Conservation (phyloP, 2,329 filamentous ascomycete genomes). For the Exophiala phaeomuriformis region DNA sequence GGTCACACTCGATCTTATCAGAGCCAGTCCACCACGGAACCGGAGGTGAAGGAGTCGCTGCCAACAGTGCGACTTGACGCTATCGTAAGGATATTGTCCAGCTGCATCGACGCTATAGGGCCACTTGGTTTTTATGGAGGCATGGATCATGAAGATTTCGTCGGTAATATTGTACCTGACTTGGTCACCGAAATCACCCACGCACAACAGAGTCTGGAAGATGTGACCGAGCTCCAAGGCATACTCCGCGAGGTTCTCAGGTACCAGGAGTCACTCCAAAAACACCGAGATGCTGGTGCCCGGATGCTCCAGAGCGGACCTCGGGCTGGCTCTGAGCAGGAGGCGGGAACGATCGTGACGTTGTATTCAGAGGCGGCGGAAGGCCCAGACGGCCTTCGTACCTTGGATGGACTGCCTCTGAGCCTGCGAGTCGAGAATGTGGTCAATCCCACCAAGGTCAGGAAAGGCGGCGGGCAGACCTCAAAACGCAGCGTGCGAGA, state of each 20-base stretch:
- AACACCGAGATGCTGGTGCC: conserved; percentile 14
- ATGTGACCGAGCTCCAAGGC: conserved; percentile 42
- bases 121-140: conserved; percentile 37
- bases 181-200: conserved; percentile 44
- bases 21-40: not conserved
- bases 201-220: conserved; percentile 42
- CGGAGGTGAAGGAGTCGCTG: not conserved
- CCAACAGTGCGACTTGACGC: conserved; percentile 30
- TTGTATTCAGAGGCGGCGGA: conserved; percentile 22
- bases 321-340: conserved; percentile 1
- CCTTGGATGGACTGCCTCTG: conserved; percentile 35
- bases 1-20: conserved; percentile 23
- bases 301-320: not conserved
- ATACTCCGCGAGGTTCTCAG: conserved; percentile 42
- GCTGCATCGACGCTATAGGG: conserved; percentile 42
- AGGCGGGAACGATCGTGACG: conserved; percentile 23
- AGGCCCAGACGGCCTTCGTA: conserved; percentile 11
- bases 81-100: conserved; percentile 38
- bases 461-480: conserved; percentile 63
- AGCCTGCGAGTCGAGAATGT: conserved; percentile 56
- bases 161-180: conserved; percentile 36
- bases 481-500: conserved; percentile 63
- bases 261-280: conserved; percentile 32
- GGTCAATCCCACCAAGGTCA: conserved; percentile 41
- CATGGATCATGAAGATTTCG: conserved; percentile 36